Evolutionary conservation across 2,329 filamentous ascomycete species (phyloP), one percentile per base, ranked within the genome.

Genomic region (Stenocarpella maydis): DNA sequence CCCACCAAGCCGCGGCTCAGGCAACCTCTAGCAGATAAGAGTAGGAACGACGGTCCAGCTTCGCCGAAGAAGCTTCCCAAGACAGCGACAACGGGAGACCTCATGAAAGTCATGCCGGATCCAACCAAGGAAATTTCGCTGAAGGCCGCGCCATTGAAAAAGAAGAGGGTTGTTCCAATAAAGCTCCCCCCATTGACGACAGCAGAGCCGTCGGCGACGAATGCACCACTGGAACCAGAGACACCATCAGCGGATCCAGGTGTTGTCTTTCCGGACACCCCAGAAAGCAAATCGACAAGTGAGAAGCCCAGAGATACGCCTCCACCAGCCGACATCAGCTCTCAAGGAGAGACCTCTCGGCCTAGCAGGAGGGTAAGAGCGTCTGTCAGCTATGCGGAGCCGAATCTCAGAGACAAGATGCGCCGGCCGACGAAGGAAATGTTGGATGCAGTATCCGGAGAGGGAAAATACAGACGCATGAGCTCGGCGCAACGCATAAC

Each of bases 391-490:
- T 96, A 96, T 78, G 91, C 92, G 14, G 92, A 95, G 78, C 93
- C 93, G 1, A 95, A 92, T 75, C 83, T 96, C 50, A 87, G 91
- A 71, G 91, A 91, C 76, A 96, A 96, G 81, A 95, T 96, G 92
- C 87, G 93, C 69, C 87, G 93, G 70, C 92, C 93, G 26, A 92
- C 91, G 1, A 93, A 93, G 76, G 89, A 93, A 72, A 80, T 95
- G 12, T 87, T 91, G 43, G 92, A 94, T 77, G 92, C 92, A 1
- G 92, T 95, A 17, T 80, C 86, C 14, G 89, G 87, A n/a, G 87
- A 91, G 73, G 86, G 85, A 39, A 89, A 86, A 75, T 82, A 85
- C 69, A 84, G 73, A 31, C 75, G 43, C 64, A 76, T 67, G 68
- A 73, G 37, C 76, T 78, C 28, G 77, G 78, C 31, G 10, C 68